These are phyloP conservation scores for Corymbia maculata DNA, from an alignment of 345 rosid species.

Conservation along the genomic window DNA sequence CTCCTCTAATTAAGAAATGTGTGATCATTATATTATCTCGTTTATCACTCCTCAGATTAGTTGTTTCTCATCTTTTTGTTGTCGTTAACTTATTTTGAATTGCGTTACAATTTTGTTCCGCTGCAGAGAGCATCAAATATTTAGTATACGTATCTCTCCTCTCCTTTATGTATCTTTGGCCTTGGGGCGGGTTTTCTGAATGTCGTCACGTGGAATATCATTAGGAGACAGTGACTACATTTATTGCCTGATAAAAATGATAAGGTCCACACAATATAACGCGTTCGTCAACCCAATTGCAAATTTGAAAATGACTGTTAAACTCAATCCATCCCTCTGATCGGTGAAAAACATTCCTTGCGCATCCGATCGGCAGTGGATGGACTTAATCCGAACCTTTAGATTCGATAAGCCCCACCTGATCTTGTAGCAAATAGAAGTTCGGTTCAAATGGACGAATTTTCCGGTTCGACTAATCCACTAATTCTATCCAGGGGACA, in stretches of 20 bases:
- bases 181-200: neutral
- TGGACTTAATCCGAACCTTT: neutral
- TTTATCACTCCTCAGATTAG: neutral
- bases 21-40: neutral
- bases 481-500: neutral
- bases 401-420: neutral
- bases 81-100: neutral
- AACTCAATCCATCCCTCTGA: neutral
- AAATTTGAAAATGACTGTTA: neutral
- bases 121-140: neutral
- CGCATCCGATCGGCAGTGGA: neutral
- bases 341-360: neutral
- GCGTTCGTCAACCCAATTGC: no score
- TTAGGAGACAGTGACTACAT: neutral
- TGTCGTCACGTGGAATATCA: neutral
- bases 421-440: neutral
- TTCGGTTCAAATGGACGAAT: neutral
- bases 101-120: neutral
- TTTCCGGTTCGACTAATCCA: neutral
- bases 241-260: neutral
- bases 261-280: neutral
- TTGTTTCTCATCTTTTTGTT: neutral
- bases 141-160: neutral
- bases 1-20: neutral
- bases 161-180: neutral